Conservation (phyloP, 805 yeast species). For the Yamadazyma phyllophila region DNA sequence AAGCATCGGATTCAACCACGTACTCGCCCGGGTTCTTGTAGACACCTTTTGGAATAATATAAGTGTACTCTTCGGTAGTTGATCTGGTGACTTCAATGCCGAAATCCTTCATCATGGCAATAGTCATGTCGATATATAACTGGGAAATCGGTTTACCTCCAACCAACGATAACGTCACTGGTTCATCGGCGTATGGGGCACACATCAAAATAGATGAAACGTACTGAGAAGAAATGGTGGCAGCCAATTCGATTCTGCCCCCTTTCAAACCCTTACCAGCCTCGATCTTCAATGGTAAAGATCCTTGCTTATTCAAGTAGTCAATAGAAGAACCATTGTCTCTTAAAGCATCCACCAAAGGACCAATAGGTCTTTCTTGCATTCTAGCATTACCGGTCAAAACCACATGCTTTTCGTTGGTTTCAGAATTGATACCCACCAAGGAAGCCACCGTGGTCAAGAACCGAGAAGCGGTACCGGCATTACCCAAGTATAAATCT, state of each 20-base stretch:
- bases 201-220: conserved; percentile 96
- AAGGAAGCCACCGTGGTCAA: conserved; percentile 90
- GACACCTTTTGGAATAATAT: conserved; percentile 81
- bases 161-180: conserved; percentile 82
- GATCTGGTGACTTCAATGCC: conserved; percentile 78
- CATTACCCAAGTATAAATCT: conserved; percentile 87
- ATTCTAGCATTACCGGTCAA: conserved; percentile 94
- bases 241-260: conserved; percentile 90
- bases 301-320: conserved; percentile 74
- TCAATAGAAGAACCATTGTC: conserved; percentile 74
- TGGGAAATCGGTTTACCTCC: conserved; percentile 98
- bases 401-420: conserved; percentile 44
- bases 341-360: conserved; percentile 86
- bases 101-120: conserved; percentile 88
- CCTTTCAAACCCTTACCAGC: conserved; percentile 77
- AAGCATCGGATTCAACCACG: conserved; percentile 93
- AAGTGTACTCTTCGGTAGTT: conserved; percentile 72
- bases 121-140: conserved; percentile 95
- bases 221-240: conserved; percentile 95
- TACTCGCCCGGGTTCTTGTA: conserved; percentile 82
- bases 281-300: conserved; percentile 73
- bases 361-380: conserved; percentile 98
- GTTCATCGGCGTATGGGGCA: conserved; percentile 90
- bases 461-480: conserved; percentile 97
- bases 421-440: conserved; percentile 45